These are phyloP conservation scores for Myxozyma lipomycoides DNA, from an alignment of 805 yeast genomes.

Conservation along the genomic window DNA sequence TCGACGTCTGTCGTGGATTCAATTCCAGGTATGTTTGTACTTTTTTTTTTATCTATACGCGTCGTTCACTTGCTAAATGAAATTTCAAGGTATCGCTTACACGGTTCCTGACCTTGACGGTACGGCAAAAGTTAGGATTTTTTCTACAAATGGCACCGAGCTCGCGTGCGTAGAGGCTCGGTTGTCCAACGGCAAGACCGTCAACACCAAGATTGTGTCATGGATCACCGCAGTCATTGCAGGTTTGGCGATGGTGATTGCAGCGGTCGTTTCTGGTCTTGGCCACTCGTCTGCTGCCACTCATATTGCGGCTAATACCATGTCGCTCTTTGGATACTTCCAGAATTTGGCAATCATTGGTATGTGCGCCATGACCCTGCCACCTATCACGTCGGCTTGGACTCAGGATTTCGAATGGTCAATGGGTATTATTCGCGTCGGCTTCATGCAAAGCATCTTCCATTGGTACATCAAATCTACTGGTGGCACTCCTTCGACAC, in stretches of 20 bases:
- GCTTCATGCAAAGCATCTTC: conserved; percentile 67
- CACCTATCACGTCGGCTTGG: conserved; percentile 98
- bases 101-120: conserved; percentile 95
- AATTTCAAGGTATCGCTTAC: conserved; percentile 58
- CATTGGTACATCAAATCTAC: conserved; percentile 95
- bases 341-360: conserved; percentile 88
- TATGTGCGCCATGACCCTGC: conserved; percentile 94
- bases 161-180: conserved; percentile 92
- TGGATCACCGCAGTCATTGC: conserved; percentile 96
- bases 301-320: conserved; percentile 94
- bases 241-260: conserved; percentile 79
- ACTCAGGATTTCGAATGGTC: conserved; percentile 96
- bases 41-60: neutral
- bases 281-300: conserved; percentile 94
- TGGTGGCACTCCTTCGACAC: conserved; percentile 81
- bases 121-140: conserved; percentile 69
- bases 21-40: conserved; percentile 52
- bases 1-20: conserved; percentile 42
- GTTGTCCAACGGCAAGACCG: conserved; percentile 85
- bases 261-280: conserved; percentile 79
- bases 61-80: neutral
- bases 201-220: conserved; percentile 82
- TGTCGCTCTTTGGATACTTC: conserved; percentile 88
- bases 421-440: conserved; percentile 76
- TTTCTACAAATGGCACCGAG: conserved; percentile 41